Evolutionary conservation across 306 rosid genomes (phyloP).

Genomic region (Fragaria vesca): DNA sequence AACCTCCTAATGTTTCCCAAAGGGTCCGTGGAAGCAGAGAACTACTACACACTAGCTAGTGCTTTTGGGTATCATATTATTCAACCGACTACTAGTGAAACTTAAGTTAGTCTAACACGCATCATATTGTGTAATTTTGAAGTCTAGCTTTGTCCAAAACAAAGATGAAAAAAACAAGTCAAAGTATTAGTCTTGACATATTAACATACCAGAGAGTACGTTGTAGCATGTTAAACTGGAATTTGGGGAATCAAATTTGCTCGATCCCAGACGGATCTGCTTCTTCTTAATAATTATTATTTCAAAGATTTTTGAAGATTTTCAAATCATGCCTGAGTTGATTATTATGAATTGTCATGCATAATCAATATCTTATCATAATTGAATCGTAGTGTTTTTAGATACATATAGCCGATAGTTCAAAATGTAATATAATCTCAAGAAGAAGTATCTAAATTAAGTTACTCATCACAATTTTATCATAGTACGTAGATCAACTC

Average conservation of each 20-base stretch:
- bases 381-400: neutral
- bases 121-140: neutral
- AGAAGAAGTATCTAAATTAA: neutral
- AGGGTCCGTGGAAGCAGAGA: constrained; percentile 4
- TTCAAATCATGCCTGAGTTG: neutral
- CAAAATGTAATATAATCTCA: too few species aligned
- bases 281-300: neutral
- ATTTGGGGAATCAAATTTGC: neutral
- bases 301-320: neutral
- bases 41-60: neutral
- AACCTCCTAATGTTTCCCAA: neutral
- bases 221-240: neutral
- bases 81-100: neutral
- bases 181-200: neutral
- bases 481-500: neutral
- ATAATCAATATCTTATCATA: neutral
- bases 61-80: neutral
- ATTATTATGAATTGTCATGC: neutral
- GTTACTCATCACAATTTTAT: neutral
- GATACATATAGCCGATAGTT: too few species aligned
- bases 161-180: neutral
- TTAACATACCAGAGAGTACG: neutral
- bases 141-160: neutral
- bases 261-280: neutral
- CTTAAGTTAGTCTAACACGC: neutral